Evolutionary conservation across 805 yeast species (phyloP), one percentile per base, ranked within the genome.

Genomic region (Starmerella vaccinii): DNA sequence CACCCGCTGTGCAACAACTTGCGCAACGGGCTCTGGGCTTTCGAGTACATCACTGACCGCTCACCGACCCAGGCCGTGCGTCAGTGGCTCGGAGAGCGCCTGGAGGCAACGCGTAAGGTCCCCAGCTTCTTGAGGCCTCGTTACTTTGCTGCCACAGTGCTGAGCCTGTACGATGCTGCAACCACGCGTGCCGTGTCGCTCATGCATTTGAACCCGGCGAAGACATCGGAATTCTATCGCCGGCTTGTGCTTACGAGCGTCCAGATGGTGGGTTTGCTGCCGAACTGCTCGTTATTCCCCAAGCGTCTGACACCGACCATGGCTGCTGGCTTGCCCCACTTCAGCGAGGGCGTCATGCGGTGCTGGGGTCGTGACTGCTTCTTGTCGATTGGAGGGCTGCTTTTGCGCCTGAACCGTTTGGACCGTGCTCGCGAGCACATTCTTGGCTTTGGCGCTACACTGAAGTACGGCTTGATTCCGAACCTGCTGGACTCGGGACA

Each of bases 351-450:
- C 57, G 89, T 84, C 66, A 88, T 90, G 95, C 76, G 98, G 65
- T 87, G 96, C 64, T 90, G 98, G 98, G 98, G 98, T 21, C 76
- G 98, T 63, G 98, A 90, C 67, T 95, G 88, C 0, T 92, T 92
- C 64, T 82, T 90, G 42, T 76, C 96, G 0, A 73, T 84, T 39
- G 72, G 95, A 54, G 98, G 98, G 0, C 71, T 90, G 45, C 68
- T 88, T 50, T 68, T 88, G 22, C 81, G 84, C 1, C 76, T 96
- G 0, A 89, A 83, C 10, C 73, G 97, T 49, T 79, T 64, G 61
- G 85, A 82, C 0, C 87, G 81, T 41, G 97, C 97, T 1, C 81
- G 75, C 60, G 63, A 68, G 35, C 98, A 90, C 64, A 86, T 90
- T 53, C 67, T 89, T 43, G 84, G 82, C 8, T 90, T 88, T 71